Evolutionary conservation across 169 alveolate species (phyloP).

Genomic region (Blepharisma undulans): DNA sequence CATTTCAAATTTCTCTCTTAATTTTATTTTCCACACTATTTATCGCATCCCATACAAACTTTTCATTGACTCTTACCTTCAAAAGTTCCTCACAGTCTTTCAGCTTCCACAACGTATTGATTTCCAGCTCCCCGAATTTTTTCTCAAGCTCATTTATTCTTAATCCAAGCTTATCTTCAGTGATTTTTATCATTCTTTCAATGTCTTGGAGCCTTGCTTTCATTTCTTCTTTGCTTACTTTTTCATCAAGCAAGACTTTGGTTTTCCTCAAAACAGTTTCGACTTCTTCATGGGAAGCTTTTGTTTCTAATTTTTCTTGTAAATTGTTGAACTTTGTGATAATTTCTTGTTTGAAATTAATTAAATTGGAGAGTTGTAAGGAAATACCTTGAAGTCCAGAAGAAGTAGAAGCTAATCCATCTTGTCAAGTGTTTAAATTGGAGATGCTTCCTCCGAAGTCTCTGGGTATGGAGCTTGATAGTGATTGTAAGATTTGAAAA

Average conservation of each 20-base stretch:
- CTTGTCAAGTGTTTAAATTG: background rate
- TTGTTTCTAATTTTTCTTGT: background rate
- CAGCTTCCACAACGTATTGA: constrained; percentile 21
- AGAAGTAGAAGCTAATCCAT: background rate
- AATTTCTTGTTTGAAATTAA: background rate
- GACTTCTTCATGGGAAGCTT: background rate
- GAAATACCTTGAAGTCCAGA: background rate
- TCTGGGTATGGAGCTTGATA: background rate
- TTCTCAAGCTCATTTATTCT: background rate
- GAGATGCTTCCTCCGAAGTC: background rate
- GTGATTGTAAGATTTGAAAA: background rate
- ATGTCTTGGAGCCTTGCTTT: background rate
- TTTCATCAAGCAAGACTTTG: background rate
- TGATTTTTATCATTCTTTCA: background rate
- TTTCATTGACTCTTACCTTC: constrained; percentile 30
- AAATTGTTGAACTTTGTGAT: background rate
- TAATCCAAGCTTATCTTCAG: background rate
- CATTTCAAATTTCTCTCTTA: background rate
- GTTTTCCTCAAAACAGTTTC: background rate
- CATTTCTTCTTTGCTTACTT: background rate
- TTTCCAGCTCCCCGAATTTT: constrained; percentile 18
- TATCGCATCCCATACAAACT: constrained; percentile 37
- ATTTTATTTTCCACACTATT: background rate
- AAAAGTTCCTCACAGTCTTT: constrained; percentile 23
- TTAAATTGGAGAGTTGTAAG: background rate